phyloP scores from a whole-genome alignment of 163 green algal genomes.

The Scenedesmus sp. region DNA sequence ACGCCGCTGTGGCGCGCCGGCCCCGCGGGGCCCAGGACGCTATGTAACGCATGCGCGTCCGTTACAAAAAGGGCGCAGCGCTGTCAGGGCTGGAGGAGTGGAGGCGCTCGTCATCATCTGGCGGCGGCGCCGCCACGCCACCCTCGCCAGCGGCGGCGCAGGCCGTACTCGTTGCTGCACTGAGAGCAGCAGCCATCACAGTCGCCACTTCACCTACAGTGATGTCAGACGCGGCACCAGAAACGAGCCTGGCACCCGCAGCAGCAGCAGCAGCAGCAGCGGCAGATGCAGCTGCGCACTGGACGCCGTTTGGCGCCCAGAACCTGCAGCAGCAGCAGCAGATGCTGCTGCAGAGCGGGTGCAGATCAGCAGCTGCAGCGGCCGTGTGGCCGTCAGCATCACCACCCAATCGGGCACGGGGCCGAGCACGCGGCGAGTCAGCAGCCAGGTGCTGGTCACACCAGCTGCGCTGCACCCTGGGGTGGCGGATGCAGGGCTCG shows the following conservation, averaged over 20 bases:
- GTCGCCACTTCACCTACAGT: background rate
- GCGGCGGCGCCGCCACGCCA: background rate
- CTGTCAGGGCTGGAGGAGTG: slow-evolving; percentile 35
- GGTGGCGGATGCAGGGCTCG: background rate
- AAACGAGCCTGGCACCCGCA: background rate
- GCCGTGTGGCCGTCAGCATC: slow-evolving; percentile 1
- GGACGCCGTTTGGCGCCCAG: background rate
- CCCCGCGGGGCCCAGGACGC: slow-evolving; percentile 87
- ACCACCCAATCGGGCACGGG: slow-evolving; percentile 20
- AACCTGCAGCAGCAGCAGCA: slow-evolving; percentile 20
- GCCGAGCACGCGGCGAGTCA: background rate
- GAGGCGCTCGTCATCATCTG: background rate
- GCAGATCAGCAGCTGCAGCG: background rate
- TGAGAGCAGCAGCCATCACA: background rate
- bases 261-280: slow-evolving; percentile 24
- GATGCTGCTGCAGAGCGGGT: background rate
- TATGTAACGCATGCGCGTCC: slow-evolving; percentile 95
- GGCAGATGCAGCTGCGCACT: slow-evolving; percentile 14
- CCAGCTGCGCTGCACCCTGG: background rate
- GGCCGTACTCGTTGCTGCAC: background rate
- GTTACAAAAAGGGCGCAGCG: slow-evolving; percentile 81
- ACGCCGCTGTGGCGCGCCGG: slow-evolving; percentile 93
- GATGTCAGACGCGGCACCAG: background rate
- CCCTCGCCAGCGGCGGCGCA: background rate
- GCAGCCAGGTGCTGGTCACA: background rate